Base-by-base conservation (phyloP, 179 eudicot genomes). In the Dionaea muscipula region DNA sequence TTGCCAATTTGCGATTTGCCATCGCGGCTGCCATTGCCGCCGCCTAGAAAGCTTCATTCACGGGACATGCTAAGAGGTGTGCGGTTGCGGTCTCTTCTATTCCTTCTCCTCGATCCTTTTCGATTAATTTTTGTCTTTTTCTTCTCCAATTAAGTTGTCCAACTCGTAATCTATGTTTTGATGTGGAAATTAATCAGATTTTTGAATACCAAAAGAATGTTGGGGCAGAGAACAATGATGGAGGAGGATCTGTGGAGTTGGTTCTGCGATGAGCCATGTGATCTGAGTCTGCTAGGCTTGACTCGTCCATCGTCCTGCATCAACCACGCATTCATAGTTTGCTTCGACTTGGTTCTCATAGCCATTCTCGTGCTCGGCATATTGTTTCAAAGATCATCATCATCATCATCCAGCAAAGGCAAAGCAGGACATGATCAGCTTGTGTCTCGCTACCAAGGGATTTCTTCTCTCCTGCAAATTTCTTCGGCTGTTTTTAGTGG, bases 401-500 rank as follows among this genome's bases (percentile, higher is more conserved):
- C 67, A n/a, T n/a, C n/a, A n/a, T n/a, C n/a, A n/a, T n/a, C n/a
- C n/a, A n/a, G n/a, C n/a, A n/a, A n/a, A n/a, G n/a, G n/a, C 31
- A 80, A 80, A 57, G 49, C 15, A 41, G 36, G 33, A 14, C 41
- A 52, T 22, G 13, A n/a, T 35, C 2, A 36, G 27, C 11, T 15
- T 50, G n/a, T n/a, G n/a, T n/a, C n/a, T 37, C 70, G 39, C 16
- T 51, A 18, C 12, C 50, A 59, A 56, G 50, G 53, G 21, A 55
- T 49, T 35, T 68, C 79, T 2, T 22, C 48, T n/a, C n/a, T n/a
- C n/a, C 49, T 67, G 48, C 72, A 74, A 59, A 17, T 62, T 4
- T 24, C 54, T 43, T 76, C 94, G 35, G 78, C 83, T 13, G 63
- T 65, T 58, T 75, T 64, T 50, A 84, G 81, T 67, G 80, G 83